These are phyloP conservation scores for Penicillium tannophilum DNA, from an alignment of 495 filamentous ascomycete species.

Conservation along the genomic window DNA sequence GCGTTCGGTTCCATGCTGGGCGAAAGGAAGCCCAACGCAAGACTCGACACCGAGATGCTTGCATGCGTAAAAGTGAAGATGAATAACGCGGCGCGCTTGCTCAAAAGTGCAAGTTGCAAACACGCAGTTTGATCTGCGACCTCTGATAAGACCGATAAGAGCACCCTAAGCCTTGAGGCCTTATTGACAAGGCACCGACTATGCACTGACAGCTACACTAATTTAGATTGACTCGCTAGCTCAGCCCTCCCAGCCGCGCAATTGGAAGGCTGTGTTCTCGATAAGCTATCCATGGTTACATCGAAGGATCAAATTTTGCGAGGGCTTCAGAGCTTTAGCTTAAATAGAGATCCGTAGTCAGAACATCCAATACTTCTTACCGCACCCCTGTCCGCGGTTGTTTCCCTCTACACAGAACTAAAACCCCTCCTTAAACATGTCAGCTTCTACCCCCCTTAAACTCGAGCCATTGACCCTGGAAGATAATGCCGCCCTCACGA, in stretches of 20 bases:
- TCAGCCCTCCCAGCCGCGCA: neutral
- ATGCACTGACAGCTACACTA: neutral
- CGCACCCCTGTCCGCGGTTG: neutral
- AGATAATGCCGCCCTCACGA: conserved; percentile 4
- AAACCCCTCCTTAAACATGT: neutral
- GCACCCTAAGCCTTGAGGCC: neutral
- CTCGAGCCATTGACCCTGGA: conserved; percentile 9
- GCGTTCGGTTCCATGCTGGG: conserved; percentile 25
- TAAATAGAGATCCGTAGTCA: neutral
- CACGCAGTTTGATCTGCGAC: neutral
- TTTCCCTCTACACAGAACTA: neutral
- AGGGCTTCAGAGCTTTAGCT: neutral
- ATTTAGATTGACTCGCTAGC: neutral
- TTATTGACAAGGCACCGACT: neutral
- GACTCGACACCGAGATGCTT: conserved; percentile 22
- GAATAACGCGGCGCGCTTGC: neutral
- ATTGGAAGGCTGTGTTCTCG: neutral
- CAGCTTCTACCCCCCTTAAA: neutral
- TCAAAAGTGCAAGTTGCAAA: neutral
- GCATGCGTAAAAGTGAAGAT: conserved; percentile 33
- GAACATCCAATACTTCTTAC: neutral
- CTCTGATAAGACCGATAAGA: conserved; percentile 3
- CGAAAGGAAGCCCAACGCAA: conserved; percentile 34
- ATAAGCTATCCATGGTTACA: neutral
- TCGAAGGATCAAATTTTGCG: neutral